A percentile compares a stretch with the other conserved stretches of the same genome.
Conservation (phyloP, 169 alveolate genomes). For the Neospora caninum region DNA sequence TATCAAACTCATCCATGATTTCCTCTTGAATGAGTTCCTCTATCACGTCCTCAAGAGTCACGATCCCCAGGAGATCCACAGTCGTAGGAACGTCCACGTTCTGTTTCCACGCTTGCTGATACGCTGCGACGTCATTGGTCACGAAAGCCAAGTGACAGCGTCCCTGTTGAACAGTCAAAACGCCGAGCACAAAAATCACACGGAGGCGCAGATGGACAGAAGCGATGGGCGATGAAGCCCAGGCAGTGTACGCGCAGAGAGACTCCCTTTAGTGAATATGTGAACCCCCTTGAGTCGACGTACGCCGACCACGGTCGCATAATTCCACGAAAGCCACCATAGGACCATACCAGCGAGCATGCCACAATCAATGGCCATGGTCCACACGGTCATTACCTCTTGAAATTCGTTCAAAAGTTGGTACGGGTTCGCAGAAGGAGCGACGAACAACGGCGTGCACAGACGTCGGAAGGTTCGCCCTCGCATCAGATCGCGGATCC, state of each 20-base stretch:
- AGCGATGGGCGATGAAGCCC: neutral
- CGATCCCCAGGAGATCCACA: conserved; percentile 56
- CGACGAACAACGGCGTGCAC: conserved; percentile 51
- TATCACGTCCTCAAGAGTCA: conserved; percentile 65
- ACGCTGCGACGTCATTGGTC: conserved; percentile 45
- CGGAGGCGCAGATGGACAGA: no score
- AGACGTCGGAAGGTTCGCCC: conserved; percentile 18
- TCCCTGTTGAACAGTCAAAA: conserved; percentile 25
- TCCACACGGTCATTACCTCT: conserved; percentile 15
- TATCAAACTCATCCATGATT: conserved; percentile 65
- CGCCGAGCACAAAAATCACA: neutral
- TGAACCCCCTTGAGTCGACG: no score
- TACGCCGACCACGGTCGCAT: no score
- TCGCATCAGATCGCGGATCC: conserved; percentile 41
- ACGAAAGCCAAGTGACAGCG: conserved; percentile 63
- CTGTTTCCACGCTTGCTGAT: conserved; percentile 58
- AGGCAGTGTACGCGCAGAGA: no score
- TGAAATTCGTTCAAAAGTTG: conserved; percentile 44
- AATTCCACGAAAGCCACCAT: neutral
- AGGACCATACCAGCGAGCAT: neutral
- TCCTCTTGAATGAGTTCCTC: conserved; percentile 68
- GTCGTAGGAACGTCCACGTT: conserved; percentile 13
- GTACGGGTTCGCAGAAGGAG: conserved; percentile 53
- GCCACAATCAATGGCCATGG: neutral
- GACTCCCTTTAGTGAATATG: no score